phyloP scores from a whole-genome alignment of 176 grass and related monocot genomes.

The bread wheat (Triticum aestivum) region DNA sequence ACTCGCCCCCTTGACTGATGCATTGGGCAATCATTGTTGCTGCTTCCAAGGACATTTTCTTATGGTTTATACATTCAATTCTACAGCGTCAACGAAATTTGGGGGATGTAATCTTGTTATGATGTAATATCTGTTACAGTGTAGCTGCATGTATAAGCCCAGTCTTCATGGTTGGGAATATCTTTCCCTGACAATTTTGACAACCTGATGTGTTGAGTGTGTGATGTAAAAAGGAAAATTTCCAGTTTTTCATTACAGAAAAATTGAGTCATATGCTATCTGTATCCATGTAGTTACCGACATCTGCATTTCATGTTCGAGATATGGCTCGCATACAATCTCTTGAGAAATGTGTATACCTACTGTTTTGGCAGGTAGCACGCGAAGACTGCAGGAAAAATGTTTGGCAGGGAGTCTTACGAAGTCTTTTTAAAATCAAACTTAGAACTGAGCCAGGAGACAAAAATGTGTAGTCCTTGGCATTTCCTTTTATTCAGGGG shows the following conservation, averaged over 20 bases:
- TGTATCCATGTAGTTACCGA: not conserved
- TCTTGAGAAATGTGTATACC: not conserved
- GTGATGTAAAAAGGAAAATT: not conserved
- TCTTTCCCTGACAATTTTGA: not conserved
- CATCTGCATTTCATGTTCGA: not conserved
- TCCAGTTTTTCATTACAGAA: not conserved
- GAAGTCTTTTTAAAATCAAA: too few species aligned
- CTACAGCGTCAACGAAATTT: not conserved
- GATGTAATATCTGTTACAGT: not conserved
- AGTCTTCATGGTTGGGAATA: not conserved
- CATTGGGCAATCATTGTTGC: not conserved
- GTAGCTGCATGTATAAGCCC: not conserved
- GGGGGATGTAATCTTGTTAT: not conserved
- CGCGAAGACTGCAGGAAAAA: not conserved
- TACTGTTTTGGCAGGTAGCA: not conserved
- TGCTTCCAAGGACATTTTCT: not conserved
- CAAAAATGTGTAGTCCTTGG: too few species aligned
- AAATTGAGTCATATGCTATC: not conserved
- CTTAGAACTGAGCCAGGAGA: too few species aligned
- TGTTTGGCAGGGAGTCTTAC: too few species aligned
- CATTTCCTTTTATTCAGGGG: too few species aligned
- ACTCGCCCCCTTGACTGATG: not conserved
- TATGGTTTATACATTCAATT: not conserved
- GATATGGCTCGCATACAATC: not conserved
- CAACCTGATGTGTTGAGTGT: not conserved